Percentiles rank a stretch among this genome's conserved stretches.
phyloP scores from a whole-genome alignment of 345 rosid genomes.

The Kandelia obovata region DNA sequence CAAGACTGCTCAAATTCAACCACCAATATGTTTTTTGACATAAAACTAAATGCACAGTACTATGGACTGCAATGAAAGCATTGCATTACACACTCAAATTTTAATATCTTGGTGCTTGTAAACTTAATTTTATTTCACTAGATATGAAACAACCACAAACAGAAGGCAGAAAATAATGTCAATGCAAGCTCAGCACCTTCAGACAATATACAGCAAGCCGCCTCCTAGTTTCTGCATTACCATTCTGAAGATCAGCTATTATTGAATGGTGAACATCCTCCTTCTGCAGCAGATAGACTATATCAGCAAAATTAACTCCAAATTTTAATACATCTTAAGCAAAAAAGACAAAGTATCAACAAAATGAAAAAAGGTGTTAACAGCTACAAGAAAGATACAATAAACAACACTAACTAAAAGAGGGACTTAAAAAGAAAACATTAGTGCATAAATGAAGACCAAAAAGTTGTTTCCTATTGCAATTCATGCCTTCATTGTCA shows the following conservation, averaged over 20 bases:
- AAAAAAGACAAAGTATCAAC: neutral
- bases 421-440: neutral
- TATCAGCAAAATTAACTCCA: slow-evolving; percentile 12
- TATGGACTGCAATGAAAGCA: neutral
- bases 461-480: slow-evolving; percentile 6
- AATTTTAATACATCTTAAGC: neutral
- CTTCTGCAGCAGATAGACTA: slow-evolving; percentile 49
- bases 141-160: neutral
- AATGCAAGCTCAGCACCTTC: slow-evolving; percentile 52
- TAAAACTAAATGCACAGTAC: neutral
- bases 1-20: no score
- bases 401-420: neutral
- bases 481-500: slow-evolving; percentile 9
- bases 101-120: neutral
- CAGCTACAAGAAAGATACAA: neutral
- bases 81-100: neutral
- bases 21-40: no score
- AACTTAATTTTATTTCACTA: neutral
- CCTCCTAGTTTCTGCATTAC: slow-evolving; percentile 97
- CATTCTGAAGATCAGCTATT: slow-evolving; percentile 96
- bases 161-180: neutral
- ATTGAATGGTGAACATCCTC: slow-evolving; percentile 99
- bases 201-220: slow-evolving; percentile 97
- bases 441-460: neutral
- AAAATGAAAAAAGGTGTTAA: neutral